Evolutionary conservation across 768 basidiomycete species (phyloP).

Genomic region (Rubroboletus pulcherrimus): DNA sequence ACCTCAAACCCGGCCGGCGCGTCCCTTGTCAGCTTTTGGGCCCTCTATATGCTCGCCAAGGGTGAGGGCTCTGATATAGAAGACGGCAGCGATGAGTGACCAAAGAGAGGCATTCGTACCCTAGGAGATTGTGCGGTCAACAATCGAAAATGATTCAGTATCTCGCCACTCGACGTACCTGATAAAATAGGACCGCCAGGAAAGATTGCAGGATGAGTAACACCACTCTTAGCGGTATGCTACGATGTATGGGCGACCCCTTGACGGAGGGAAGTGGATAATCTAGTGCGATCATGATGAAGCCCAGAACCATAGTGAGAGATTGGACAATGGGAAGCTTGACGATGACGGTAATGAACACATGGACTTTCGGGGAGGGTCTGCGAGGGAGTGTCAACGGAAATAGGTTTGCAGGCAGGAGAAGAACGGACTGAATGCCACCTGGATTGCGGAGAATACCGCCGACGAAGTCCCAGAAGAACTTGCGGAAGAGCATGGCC

Average conservation of each 20-base stretch:
- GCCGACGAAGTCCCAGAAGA: slow-evolving; percentile 94
- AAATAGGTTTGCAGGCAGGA: neutral
- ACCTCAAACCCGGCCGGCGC: slow-evolving; percentile 51
- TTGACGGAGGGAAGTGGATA: slow-evolving; percentile 62
- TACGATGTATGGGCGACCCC: slow-evolving; percentile 58
- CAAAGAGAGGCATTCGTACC: slow-evolving; percentile 82
- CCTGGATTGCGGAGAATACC: slow-evolving; percentile 76
- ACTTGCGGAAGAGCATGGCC: slow-evolving; percentile 84
- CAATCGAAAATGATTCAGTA: neutral
- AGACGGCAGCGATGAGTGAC: slow-evolving; percentile 66
- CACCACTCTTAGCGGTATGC: slow-evolving; percentile 57
- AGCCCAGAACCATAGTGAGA: slow-evolving; percentile 55
- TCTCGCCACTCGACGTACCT: slow-evolving; percentile 43
- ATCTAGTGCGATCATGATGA: slow-evolving; percentile 64
- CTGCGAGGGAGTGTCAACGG: slow-evolving; percentile 31
- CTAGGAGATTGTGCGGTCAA: slow-evolving; percentile 36
- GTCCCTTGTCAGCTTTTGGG: slow-evolving; percentile 60
- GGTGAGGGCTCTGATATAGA: slow-evolving; percentile 63
- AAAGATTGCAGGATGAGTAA: slow-evolving; percentile 62
- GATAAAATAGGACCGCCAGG: slow-evolving; percentile 68
- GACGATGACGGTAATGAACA: slow-evolving; percentile 76
- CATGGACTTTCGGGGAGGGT: slow-evolving; percentile 52
- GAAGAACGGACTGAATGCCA: slow-evolving; percentile 64
- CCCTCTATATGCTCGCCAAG: slow-evolving; percentile 69
- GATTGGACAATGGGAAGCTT: slow-evolving; percentile 73